Evolutionary conservation across 176 grass and related monocot genomes (phyloP).

Genomic region (Ampelocalamus luodianensis): DNA sequence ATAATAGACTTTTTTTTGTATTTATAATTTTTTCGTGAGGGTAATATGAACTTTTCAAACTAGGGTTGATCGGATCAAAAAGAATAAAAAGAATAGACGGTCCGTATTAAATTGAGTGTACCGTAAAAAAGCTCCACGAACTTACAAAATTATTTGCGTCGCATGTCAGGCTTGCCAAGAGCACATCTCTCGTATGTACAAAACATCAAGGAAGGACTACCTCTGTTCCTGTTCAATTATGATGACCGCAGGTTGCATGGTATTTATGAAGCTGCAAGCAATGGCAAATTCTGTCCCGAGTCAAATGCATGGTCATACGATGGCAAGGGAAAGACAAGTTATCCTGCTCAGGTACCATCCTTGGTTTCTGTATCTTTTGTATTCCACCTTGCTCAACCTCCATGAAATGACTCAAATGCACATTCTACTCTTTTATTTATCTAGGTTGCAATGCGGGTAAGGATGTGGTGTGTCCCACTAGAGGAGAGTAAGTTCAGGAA

Average conservation of each 20-base stretch:
- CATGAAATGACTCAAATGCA: slow-evolving; percentile 20
- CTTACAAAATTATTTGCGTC: slow-evolving; percentile 20
- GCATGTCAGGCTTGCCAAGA: slow-evolving; percentile 65
- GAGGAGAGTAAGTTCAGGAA: slow-evolving; percentile 67
- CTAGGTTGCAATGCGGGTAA: slow-evolving; percentile 70
- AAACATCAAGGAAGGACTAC: slow-evolving; percentile 75
- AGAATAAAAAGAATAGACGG: no score
- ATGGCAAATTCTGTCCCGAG: slow-evolving; percentile 69
- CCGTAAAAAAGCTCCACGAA: background rate
- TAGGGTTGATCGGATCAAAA: no score
- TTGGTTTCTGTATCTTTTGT: slow-evolving; percentile 23
- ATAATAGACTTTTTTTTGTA: no score
- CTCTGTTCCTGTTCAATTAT: slow-evolving; percentile 93
- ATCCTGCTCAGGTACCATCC: slow-evolving; percentile 72
- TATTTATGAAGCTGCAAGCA: slow-evolving; percentile 75
- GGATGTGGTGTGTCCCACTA: slow-evolving; percentile 59
- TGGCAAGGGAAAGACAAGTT: slow-evolving; percentile 69
- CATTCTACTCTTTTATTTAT: slow-evolving; percentile 31
- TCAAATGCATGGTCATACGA: slow-evolving; percentile 79
- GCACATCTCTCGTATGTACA: slow-evolving; percentile 68
- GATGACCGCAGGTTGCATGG: slow-evolving; percentile 71
- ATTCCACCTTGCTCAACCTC: slow-evolving; percentile 30
- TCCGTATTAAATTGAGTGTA: no score
- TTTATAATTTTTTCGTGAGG: no score
- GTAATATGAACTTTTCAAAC: no score